Conservation (phyloP, 768 basidiomycete species). For the Pisolithus albus region DNA sequence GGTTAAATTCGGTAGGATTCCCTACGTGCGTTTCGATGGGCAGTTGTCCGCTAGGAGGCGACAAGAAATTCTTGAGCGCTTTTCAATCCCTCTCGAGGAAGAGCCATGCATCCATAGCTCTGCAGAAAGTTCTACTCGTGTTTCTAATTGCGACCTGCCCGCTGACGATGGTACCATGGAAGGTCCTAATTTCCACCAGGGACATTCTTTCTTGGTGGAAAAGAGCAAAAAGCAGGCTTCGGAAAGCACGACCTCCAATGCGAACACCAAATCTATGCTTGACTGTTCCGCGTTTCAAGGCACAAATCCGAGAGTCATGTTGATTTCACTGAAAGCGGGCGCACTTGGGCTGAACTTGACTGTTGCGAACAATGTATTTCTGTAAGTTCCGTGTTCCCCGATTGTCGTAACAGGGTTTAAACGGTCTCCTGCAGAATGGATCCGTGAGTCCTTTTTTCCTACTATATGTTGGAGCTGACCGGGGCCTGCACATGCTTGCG, state of each 20-base stretch:
- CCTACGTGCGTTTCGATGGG: slow-evolving; percentile 79
- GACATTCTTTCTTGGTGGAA: slow-evolving; percentile 25
- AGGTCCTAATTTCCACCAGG: slow-evolving; percentile 25
- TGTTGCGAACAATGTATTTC: slow-evolving; percentile 79
- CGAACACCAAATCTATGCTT: slow-evolving; percentile 9
- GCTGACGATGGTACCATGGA: slow-evolving; percentile 10
- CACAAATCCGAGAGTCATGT: slow-evolving; percentile 69
- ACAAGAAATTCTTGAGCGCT: slow-evolving; percentile 68
- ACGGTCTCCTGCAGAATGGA: slow-evolving; percentile 52
- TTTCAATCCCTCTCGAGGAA: slow-evolving; percentile 58
- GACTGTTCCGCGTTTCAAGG: slow-evolving; percentile 20
- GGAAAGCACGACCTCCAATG: slow-evolving; percentile 28
- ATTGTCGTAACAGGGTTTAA: background rate
- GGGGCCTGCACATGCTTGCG: background rate
- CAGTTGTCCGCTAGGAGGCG: slow-evolving; percentile 76
- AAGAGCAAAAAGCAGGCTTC: slow-evolving; percentile 22
- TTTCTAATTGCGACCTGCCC: background rate
- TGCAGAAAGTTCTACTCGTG: background rate
- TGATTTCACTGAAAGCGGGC: slow-evolving; percentile 83
- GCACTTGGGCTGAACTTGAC: slow-evolving; percentile 85
- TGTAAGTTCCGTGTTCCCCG: slow-evolving; percentile 42
- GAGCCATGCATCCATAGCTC: slow-evolving; percentile 15
- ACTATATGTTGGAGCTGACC: slow-evolving; percentile 1
- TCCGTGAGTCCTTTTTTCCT: slow-evolving; percentile 48
- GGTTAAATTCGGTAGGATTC: slow-evolving; percentile 39